Conservation (phyloP, 139 green algal species). For the Gonium pectorale region DNA sequence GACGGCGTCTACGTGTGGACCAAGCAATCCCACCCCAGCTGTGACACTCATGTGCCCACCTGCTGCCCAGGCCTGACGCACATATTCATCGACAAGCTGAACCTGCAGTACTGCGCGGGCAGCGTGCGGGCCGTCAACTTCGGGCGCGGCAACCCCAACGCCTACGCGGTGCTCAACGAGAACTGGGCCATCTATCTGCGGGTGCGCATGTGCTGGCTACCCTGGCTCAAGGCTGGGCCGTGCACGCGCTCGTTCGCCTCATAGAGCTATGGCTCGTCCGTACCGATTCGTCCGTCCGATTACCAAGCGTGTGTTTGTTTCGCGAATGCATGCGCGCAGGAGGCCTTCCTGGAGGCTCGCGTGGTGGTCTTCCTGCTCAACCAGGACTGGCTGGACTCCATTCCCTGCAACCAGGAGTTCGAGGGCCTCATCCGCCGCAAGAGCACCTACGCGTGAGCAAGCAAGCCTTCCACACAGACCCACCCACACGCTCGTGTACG, state of each 20-base stretch:
- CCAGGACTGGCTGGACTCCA: constrained; percentile 47
- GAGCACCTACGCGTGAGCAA: background rate
- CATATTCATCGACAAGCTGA: constrained; percentile 28
- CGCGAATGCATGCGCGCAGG: constrained; percentile 5
- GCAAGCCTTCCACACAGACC: too few species aligned
- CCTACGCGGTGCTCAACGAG: constrained; percentile 24
- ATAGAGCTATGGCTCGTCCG: too few species aligned
- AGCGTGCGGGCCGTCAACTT: constrained; percentile 20
- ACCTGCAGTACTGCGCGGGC: constrained; percentile 19
- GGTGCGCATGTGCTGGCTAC: background rate
- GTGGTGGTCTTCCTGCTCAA: constrained; percentile 47
- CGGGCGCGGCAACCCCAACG: constrained; percentile 7
- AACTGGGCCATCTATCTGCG: constrained; percentile 44
- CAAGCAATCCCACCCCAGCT: background rate
- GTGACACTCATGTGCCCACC: background rate
- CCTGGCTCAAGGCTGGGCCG: too few species aligned
- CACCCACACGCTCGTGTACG: too few species aligned
- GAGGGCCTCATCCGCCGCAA: constrained; percentile 20
- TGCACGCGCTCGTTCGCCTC: too few species aligned
- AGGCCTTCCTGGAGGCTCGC: constrained; percentile 25
- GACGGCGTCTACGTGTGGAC: background rate
- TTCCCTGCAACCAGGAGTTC: constrained; percentile 45
- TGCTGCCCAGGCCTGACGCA: constrained; percentile 23
- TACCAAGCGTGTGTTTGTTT: background rate
- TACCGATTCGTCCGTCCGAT: background rate